These are phyloP conservation scores for Exophiala phaeomuriformis DNA, from an alignment of 2,329 filamentous ascomycete genomes.

Conservation along the genomic window DNA sequence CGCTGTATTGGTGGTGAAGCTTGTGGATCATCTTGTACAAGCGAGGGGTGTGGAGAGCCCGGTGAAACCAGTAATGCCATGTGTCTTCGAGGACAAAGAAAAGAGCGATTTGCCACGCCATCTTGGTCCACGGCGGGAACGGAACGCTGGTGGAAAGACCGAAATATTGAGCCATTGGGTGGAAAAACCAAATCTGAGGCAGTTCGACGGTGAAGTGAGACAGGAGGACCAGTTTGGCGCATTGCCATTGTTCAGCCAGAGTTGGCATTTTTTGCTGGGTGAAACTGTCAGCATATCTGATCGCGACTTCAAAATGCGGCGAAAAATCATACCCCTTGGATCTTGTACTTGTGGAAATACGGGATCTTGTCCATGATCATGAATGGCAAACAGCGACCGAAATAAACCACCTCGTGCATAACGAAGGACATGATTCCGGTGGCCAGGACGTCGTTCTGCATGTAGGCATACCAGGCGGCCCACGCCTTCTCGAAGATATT, in stretches of 20 bases:
- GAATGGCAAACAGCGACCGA: conserved; percentile 83
- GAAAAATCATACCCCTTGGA: conserved; percentile 62
- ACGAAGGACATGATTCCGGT: conserved; percentile 96
- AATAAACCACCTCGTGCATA: conserved; percentile 93
- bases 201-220: conserved; percentile 97
- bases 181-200: conserved; percentile 79
- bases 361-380: conserved; percentile 85
- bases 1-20: conserved; percentile 98
- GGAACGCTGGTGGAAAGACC: conserved; percentile 83
- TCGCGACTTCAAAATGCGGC: not conserved
- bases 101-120: conserved; percentile 82
- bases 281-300: conserved; percentile 17
- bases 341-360: conserved; percentile 87
- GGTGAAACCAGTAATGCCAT: conserved; percentile 98
- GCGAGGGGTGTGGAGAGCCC: conserved; percentile 84
- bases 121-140: conserved; percentile 78
- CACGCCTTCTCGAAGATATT: conserved; percentile 83
- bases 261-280: conserved; percentile 74
- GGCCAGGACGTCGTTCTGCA: conserved; percentile 94
- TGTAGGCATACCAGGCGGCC: conserved; percentile 95
- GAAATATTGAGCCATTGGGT: conserved; percentile 88
- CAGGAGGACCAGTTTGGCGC: conserved; percentile 83
- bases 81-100: conserved; percentile 95
- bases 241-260: conserved; percentile 88
- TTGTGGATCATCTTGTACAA: conserved; percentile 98